Evolutionary conservation across 1,139 yeast genomes (phyloP), one percentile per base, ranked within the genome.

Genomic region (Geotrichum restrictum): DNA sequence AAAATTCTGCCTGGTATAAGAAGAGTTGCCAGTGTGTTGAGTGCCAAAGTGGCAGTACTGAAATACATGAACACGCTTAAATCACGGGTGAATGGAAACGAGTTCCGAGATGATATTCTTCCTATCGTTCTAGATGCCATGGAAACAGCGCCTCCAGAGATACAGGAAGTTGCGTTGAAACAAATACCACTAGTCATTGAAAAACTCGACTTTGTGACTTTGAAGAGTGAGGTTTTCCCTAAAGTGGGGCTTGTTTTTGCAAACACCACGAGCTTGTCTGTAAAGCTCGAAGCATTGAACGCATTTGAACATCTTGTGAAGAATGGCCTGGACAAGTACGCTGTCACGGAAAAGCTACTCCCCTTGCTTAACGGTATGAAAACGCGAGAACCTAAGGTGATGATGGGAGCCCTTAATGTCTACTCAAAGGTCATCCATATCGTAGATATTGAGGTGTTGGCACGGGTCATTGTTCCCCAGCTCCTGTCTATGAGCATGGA

Each of bases 201-300:
- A 8, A 74, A 78, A 48, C 71, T 85, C 48, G 94, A 83, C 52
- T 87, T 88, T 63, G 80, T 91, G 5, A 79, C 83, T 34, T 75
- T 88, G 52, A 88, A 91, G 60, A 83, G 82, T 60, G 79, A 80
- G 16, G 73, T 88, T 16, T 80, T 87, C 65, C 96, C 96, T 1
- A 71, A 81, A 41, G 74, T 89, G 22, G 79, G 88, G 40, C 78
- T 77, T 42, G 79, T 88, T 2, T 91, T 89, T 68, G 80, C 88
- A 40, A 85, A 88, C 44, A 91, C 98, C 0, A 86, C 94, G 0
- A 80, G 93, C 40, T 71, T 89, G 39, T 81, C 87, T 2, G 86
- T 91, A 31, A 89, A 93, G 62, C 73, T 84, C 33, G 76, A 82
- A 13, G 80, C 95, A 1, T 74, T 89, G n/a, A 72, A 75, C 29